These are phyloP conservation scores for Nepenthes mirabilis DNA, from an alignment of 148 eudicot species.

Conservation along the genomic window DNA sequence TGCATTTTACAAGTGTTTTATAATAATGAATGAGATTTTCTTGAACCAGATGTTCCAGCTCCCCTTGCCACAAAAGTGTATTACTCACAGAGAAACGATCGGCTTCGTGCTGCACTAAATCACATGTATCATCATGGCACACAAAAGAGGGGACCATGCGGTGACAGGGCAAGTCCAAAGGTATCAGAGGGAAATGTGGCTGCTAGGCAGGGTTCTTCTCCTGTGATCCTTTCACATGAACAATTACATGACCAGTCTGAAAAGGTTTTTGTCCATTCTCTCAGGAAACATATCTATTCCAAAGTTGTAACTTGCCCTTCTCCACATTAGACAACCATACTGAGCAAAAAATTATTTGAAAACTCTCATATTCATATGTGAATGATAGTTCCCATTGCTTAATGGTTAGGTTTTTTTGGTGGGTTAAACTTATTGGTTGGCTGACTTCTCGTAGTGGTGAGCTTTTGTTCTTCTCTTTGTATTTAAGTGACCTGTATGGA, in stretches of 20 bases:
- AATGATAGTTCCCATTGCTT: no score
- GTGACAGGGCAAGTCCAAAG: constrained; percentile 14
- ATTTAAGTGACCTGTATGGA: no score
- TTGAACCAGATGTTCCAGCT: constrained; percentile 37
- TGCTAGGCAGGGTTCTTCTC: not conserved
- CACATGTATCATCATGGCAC: constrained; percentile 33
- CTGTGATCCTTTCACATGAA: not conserved
- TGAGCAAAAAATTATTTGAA: no score
- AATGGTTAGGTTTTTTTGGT: no score
- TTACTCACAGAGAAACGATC: constrained; percentile 58
- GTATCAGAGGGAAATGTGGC: constrained; percentile 4
- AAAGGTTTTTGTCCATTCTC: not conserved
- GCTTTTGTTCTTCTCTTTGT: no score
- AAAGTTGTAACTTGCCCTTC: no score
- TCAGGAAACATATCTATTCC: not conserved
- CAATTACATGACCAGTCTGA: not conserved
- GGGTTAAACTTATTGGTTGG: no score
- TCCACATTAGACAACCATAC: no score
- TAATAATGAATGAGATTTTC: not conserved
- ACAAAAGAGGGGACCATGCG: constrained; percentile 11
- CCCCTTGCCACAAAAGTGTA: constrained; percentile 64
- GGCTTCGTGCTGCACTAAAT: constrained; percentile 44
- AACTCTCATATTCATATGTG: no score
- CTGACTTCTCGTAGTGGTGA: no score
- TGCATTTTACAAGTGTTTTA: not conserved